A percentile compares a stretch with the other conserved stretches of the same genome.
Evolutionary conservation across 2,329 filamentous ascomycete genomes (phyloP).

Genomic region (Sarocladium strictum): DNA sequence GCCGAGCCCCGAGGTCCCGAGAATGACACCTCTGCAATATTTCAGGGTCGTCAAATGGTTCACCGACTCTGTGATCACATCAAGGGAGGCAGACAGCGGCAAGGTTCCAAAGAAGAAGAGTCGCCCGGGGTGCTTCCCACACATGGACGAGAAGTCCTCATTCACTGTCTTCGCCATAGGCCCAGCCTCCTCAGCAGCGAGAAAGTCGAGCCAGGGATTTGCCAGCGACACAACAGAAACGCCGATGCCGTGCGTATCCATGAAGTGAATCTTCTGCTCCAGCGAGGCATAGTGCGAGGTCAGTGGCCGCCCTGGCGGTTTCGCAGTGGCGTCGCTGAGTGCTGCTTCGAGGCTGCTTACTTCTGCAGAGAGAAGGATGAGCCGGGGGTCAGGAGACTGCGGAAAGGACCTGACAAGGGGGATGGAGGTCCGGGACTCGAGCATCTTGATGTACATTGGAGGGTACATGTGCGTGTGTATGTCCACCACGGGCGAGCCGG

Average conservation of each 20-base stretch:
- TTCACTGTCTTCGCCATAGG: conserved; percentile 64
- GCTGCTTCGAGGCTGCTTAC: conserved; percentile 41
- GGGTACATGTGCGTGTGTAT: conserved; percentile 68
- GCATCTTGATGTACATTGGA: conserved; percentile 55
- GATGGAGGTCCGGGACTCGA: conserved; percentile 54
- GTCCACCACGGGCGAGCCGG: conserved; percentile 47
- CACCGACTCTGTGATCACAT: conserved; percentile 61
- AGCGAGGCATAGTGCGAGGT: conserved; percentile 80
- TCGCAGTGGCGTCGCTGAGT: conserved; percentile 45
- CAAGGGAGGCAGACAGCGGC: conserved; percentile 63
- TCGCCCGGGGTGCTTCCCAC: conserved; percentile 56
- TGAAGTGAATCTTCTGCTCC: conserved; percentile 74
- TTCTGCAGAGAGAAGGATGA: conserved; percentile 57
- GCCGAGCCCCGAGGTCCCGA: conserved; percentile 79
- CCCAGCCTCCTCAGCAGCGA: conserved; percentile 55
- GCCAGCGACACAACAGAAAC: conserved; percentile 82
- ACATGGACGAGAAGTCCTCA: conserved; percentile 69
- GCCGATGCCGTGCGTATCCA: conserved; percentile 77
- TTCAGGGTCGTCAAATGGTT: conserved; percentile 53
- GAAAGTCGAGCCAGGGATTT: conserved; percentile 91
- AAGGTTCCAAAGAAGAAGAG: conserved; percentile 81
- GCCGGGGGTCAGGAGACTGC: conserved; percentile 49
- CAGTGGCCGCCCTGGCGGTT: conserved; percentile 71
- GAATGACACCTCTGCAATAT: conserved; percentile 77
- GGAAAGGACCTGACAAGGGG: conserved; percentile 66